Evolutionary conservation across 768 basidiomycete species (phyloP).

Genomic region (Russula dissimulans): DNA sequence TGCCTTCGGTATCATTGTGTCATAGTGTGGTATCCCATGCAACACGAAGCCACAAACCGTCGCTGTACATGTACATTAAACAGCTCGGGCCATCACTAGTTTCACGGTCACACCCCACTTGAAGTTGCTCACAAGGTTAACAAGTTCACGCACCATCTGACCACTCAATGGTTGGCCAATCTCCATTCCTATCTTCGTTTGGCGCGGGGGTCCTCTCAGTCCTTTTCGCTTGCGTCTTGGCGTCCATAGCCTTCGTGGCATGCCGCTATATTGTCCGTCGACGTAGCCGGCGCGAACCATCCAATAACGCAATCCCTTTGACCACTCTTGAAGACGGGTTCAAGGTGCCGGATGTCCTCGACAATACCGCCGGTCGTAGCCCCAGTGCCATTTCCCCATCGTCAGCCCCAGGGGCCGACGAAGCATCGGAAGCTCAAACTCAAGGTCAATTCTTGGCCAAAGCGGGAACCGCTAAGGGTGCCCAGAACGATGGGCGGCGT

Average conservation of each 20-base stretch:
- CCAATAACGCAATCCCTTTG: background rate
- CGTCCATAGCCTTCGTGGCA: background rate
- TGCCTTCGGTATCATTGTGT: background rate
- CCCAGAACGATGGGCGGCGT: background rate
- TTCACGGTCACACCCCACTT: background rate
- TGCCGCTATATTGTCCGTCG: background rate
- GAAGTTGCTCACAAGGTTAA: background rate
- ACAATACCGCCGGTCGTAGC: conserved; percentile 1
- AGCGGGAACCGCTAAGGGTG: background rate
- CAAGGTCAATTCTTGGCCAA: background rate
- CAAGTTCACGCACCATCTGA: background rate
- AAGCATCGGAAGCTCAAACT: background rate
- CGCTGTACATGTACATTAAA: background rate
- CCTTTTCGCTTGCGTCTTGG: background rate
- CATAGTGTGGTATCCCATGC: no score
- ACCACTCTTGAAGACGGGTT: conserved; percentile 8
- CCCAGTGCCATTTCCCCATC: conserved; percentile 4
- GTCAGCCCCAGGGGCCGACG: background rate
- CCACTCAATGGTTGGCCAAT: background rate
- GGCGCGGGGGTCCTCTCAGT: background rate
- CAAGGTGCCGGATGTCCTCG: background rate
- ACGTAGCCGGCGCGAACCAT: background rate
- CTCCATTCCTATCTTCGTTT: conserved; percentile 4
- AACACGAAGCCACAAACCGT: background rate
- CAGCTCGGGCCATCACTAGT: background rate